phyloP scores from a whole-genome alignment of 2,329 filamentous ascomycete species.

The Botrytis aclada region DNA sequence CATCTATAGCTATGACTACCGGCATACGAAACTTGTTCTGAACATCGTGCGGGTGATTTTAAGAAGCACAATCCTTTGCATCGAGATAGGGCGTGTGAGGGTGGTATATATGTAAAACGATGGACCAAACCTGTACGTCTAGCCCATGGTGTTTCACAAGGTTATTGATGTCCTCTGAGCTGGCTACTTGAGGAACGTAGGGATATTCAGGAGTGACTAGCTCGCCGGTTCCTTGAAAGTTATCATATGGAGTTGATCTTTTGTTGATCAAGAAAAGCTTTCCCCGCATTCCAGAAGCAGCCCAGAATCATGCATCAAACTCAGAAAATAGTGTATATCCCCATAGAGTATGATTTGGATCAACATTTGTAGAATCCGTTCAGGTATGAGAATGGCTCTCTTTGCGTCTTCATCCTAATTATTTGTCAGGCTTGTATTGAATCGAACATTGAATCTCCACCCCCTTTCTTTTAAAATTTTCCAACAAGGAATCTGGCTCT shows the following conservation, averaged over 20 bases:
- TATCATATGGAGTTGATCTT: too few species aligned
- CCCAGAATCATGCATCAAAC: not conserved
- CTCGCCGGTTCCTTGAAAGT: not conserved
- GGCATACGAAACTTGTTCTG: not conserved
- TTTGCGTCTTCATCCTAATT: not conserved
- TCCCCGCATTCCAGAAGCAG: not conserved
- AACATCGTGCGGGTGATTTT: not conserved
- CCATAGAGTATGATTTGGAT: not conserved
- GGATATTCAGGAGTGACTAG: not conserved
- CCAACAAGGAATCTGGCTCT: not conserved
- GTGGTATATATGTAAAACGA: not conserved
- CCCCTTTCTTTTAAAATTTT: slow-evolving; percentile 2
- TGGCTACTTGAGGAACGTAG: not conserved
- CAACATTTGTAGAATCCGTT: not conserved
- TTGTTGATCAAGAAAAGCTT: not conserved
- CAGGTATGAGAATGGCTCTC: not conserved
- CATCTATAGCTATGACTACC: not conserved
- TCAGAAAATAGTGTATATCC: not conserved
- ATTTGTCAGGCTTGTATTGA: not conserved
- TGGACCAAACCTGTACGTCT: not conserved
- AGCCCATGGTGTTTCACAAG: not conserved
- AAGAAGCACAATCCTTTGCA: not conserved
- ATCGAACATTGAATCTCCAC: not conserved
- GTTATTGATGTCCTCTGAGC: not conserved
- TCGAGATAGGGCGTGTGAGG: not conserved